Percentiles rank a stretch among this genome's conserved stretches.
phyloP scores from a whole-genome alignment of 345 rosid species.

The Cardamine chenopodiifolia region DNA sequence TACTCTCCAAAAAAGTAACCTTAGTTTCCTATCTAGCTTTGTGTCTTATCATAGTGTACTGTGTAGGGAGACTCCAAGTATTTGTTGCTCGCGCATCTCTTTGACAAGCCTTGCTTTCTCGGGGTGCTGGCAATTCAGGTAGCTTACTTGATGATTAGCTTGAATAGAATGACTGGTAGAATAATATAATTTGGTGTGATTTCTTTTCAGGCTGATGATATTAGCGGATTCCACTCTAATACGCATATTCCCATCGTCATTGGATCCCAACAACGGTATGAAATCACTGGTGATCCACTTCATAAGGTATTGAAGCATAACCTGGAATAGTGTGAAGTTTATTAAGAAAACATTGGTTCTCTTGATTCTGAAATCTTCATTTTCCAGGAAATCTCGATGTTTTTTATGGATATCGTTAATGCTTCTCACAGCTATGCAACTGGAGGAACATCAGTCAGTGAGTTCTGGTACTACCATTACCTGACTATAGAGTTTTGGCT shows the following conservation, averaged over 20 bases:
- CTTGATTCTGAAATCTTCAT: constrained; percentile 32
- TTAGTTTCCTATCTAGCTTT: constrained; percentile 3
- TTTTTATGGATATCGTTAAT: constrained; percentile 84
- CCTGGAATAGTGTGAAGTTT: background rate
- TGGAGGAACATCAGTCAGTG: constrained; percentile 81
- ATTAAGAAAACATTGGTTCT: constrained; percentile 9
- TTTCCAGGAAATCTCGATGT: constrained; percentile 66
- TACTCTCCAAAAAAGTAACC: background rate
- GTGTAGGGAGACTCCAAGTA: constrained; percentile 84
- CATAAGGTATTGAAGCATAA: constrained; percentile 61
- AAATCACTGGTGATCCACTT: constrained; percentile 84
- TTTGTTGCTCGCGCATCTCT: constrained; percentile 82
- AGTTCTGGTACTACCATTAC: constrained; percentile 72
- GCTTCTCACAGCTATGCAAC: constrained; percentile 90
- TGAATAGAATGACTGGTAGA: background rate
- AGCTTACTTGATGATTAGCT: constrained; percentile 25
- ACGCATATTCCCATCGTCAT: constrained; percentile 91
- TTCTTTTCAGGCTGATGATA: constrained; percentile 74
- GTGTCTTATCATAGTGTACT: constrained; percentile 15
- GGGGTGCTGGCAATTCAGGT: constrained; percentile 74
- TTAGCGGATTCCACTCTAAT: constrained; percentile 84
- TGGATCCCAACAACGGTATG: constrained; percentile 93
- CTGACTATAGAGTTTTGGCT: constrained; percentile 5
- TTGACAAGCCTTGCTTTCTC: constrained; percentile 97
- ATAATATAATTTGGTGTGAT: background rate